Base-by-base conservation (phyloP, 441 rosid species). In the Pelargonium citronellum region DNA sequence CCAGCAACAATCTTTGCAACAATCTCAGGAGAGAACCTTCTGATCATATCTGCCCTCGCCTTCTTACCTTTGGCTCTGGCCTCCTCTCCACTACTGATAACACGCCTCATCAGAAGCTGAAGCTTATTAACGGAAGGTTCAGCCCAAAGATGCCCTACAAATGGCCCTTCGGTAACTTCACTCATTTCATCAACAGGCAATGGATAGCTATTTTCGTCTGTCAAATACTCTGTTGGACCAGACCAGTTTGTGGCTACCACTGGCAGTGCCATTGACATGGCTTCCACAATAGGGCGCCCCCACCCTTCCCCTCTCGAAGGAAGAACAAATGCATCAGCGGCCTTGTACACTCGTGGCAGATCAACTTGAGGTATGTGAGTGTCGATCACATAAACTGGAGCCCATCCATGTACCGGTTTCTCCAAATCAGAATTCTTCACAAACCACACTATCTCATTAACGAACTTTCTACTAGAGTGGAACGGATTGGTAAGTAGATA, bases 301-400 rank as follows among this genome's bases (percentile, higher is more conserved):
- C 96, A 92, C 4, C 95, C 95, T 81, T 92, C 96, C 12, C 96
- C 98, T 79, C 98, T 86, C 1, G 93, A 89, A 17, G 96, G 83
- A 71, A 89, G 83, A 72, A 85, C 91, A 83, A 89, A 92, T 12
- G 92, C 90, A 84, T 83, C 78, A 19, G 89, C 96, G 5, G 96
- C 91, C 81, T 85, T 89, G 69, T 87, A 92, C 70, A 86, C 16
- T 71, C 79, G 79, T 1, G 98, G 96, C 76, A 89, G 79, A 82
- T 90, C 93, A 46, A 77, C 74, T 37, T 90, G 93, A 74, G 91
- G 85, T 64, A 92, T 80, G 81, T 90, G 96, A 4, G 74, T 70
- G 49, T 84, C 89, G 58, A 92, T 83, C 66, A 90, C 89, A 73
- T 80, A 79, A 10, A 87, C 69, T 13, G 76, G 80, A 63, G 93